phyloP scores from a whole-genome alignment of 106 monocot species.

The Dioscorea dumetorum region DNA sequence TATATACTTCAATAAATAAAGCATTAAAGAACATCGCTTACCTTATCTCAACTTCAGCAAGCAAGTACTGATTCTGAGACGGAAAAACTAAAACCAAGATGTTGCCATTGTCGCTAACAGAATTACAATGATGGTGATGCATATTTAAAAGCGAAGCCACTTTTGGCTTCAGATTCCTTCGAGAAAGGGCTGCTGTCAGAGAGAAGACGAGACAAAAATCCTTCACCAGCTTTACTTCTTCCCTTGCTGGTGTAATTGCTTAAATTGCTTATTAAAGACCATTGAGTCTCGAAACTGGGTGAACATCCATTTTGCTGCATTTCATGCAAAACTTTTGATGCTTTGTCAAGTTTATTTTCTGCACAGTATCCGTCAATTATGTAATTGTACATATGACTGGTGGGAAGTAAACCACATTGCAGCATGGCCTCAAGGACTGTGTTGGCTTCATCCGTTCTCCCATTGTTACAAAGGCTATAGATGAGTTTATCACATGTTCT shows the following conservation, averaged over 20 bases:
- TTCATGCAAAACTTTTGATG: conserved; percentile 60
- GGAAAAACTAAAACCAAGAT: no score
- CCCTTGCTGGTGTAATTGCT: conserved; percentile 14
- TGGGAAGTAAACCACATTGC: conserved; percentile 32
- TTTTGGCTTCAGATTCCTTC: conserved; percentile 11
- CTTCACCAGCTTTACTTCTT: conserved; percentile 17
- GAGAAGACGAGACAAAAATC: conserved; percentile 64
- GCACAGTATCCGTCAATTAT: conserved; percentile 45
- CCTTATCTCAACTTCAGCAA: no score
- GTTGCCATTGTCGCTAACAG: no score
- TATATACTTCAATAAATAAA: no score
- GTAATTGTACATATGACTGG: conserved; percentile 35
- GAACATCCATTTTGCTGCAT: conserved; percentile 72
- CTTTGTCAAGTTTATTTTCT: conserved; percentile 50
- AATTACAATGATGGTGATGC: neutral
- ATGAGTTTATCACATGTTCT: conserved; percentile 40
- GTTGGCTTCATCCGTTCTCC: conserved; percentile 58
- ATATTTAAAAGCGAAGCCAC: conserved; percentile 2
- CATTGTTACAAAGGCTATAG: conserved; percentile 40
- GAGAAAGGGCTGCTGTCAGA: conserved; percentile 16
- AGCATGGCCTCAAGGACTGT: conserved; percentile 39
- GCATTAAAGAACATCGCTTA: no score
- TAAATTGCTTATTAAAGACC: conserved; percentile 86
- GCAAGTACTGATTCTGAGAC: no score
- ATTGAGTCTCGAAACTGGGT: conserved; percentile 85